Base-by-base conservation (phyloP, 2,329 filamentous ascomycete species). In the Thermothelomyces thermophilus region DNA sequence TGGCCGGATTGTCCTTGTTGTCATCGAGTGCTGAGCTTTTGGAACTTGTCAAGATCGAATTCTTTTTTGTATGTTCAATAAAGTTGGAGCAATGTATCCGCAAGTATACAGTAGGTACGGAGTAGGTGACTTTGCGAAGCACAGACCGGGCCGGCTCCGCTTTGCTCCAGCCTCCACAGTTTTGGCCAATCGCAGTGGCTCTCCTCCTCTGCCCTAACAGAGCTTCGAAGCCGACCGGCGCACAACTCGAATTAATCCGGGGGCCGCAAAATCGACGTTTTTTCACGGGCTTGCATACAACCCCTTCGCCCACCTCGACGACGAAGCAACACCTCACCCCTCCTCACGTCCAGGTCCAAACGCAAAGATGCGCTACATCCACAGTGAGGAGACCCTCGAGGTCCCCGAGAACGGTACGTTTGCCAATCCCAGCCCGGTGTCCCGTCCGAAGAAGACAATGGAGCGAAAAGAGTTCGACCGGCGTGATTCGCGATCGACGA, bases 311-410 rank as follows among this genome's bases (percentile, higher is more conserved):
- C 55, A 60, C 58, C 59, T 61, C 56, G 58, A 61, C 59, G 59
- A 61, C 59, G 54, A 58, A 54, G 53, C 54, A 58, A 49, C 55
- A 56, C 53, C 51, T 53, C 43, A 46, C 26, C 41, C 56, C 59
- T 55, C 70, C 71, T 69, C 67, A 68, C 67, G 66, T 67, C 58
- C 50, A 49, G 50, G 60, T 64, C 70, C 69, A 66, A 72, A 72
- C 74, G 76, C 77, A 86, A 96, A 87, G 78, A 97, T 97, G 93
- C 94, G 87, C 82, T 97, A 96, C 88, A 95, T 98, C 80, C 90
- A 96, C 83, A 95, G 89, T 71, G 82, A 91, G 79, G 91, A 98
- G 84, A 80, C 82, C 77, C 82, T 98, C 78, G 82, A 84, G 69
- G 89, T 98, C 76, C 93, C 94, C 70, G 89, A 96, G 75, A 88